Evolutionary conservation across 2,329 filamentous ascomycete species (phyloP), one percentile per base, ranked within the genome.

Genomic region (Arthrobotrys conoides): DNA sequence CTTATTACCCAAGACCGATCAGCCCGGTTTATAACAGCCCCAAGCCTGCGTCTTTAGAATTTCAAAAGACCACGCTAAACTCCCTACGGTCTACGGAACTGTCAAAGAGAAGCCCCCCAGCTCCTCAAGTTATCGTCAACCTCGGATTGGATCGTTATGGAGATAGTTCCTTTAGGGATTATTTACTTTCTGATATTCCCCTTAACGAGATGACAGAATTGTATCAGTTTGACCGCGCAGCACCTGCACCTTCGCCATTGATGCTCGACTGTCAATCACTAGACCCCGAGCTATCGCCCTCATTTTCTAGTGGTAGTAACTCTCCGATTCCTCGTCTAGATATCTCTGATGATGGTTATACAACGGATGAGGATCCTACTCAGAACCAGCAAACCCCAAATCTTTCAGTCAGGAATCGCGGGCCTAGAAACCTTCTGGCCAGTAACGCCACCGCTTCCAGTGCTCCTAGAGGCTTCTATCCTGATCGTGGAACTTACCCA

Each of bases 381-480:
- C 10, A 10, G 12, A n/a, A n/a, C 10, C 20, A 8, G 0, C 57
- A 61, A 24, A 3, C 8, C n/a, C 57, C 20, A 44, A 12, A 16
- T 33, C 12, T 33, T 1, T 20, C 8, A 10, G 10, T 2, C n/a
- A 20, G 6, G 5, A 1, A 22, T 51, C 12, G 18, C 53, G 22
- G 18, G n/a, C 33, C 1, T 30, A 33, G 20, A 36, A 44, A 61
- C 14, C 16, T 44, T 61, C 57, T 36, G n/a, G n/a, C 8, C 0
- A 0, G 24, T 27, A 44, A 44, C 18, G 1, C 1, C 8, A 6
- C 36, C 12, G 18, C n/a, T 33, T 30, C 59, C 3, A 59, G 24
- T 12, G 3, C 27, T 16, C 49, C 66, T 18, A 63, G 24, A 27
- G 41, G 71, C 53, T 71, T 53, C 41, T 71, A 63, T 14, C 44